Conservation (phyloP, 2,329 filamentous ascomycete species). For the Sporothrix curviconia region DNA sequence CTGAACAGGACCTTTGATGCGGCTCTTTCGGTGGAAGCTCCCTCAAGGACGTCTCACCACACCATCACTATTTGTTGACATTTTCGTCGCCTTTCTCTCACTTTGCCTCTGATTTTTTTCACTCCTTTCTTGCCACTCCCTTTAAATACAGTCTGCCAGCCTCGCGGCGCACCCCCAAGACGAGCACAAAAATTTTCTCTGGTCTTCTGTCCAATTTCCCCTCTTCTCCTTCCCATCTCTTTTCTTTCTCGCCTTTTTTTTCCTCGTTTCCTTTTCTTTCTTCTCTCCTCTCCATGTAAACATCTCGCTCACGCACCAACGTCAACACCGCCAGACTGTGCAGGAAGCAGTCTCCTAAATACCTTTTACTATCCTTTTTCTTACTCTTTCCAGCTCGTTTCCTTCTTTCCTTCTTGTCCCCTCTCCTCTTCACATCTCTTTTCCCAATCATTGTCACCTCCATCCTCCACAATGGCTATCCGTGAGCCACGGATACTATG, state of each 20-base stretch:
- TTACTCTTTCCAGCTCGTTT: no score
- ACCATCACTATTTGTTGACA: no score
- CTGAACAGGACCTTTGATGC: no score
- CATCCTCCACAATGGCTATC: conserved; percentile 24
- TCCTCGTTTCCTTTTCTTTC: background rate
- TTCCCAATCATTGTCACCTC: no score
- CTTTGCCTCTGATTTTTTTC: background rate
- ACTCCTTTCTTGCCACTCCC: background rate
- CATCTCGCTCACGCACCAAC: background rate
- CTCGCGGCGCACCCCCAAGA: background rate
- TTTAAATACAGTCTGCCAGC: background rate
- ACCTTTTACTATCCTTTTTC: background rate
- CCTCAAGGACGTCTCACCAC: no score
- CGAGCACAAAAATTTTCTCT: no score
- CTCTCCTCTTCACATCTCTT: background rate
- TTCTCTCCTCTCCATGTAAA: background rate
- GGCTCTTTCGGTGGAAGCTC: no score
- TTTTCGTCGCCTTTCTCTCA: background rate
- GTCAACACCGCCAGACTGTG: background rate
- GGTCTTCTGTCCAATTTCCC: background rate
- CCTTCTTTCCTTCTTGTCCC: background rate
- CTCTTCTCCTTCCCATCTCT: background rate
- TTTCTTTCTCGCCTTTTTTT: background rate
- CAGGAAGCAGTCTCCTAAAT: conserved; percentile 1
- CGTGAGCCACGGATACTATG: conserved; percentile 34